These are phyloP conservation scores for Xylariaceae sp. DNA, from an alignment of 2,329 filamentous ascomycete species.

Conservation along the genomic window DNA sequence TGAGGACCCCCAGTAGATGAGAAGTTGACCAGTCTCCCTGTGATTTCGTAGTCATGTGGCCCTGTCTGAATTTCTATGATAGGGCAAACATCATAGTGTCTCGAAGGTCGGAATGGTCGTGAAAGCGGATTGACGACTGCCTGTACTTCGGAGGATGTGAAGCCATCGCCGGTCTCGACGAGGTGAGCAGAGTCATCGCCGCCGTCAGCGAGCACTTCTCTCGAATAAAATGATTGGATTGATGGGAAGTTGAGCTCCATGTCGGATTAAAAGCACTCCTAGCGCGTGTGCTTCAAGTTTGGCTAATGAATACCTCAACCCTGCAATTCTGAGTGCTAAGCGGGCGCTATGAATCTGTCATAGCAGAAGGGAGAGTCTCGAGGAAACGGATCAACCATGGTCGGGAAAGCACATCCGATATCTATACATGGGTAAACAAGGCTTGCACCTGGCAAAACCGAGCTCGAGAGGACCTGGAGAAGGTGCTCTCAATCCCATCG, in stretches of 20 bases:
- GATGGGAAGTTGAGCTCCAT: slow-evolving; percentile 28
- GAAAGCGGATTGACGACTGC: slow-evolving; percentile 35
- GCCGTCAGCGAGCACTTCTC: slow-evolving; percentile 18
- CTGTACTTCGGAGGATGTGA: slow-evolving; percentile 43
- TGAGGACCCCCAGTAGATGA: slow-evolving; percentile 36
- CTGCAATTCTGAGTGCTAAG: not conserved
- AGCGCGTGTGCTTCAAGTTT: not conserved
- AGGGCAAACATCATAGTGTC: slow-evolving; percentile 41
- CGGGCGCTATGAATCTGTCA: not conserved
- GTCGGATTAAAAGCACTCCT: not conserved
- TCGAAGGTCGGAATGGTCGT: slow-evolving; percentile 37
- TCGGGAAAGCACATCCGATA: not conserved
- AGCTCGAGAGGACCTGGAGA: not conserved
- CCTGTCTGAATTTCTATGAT: slow-evolving; percentile 46
- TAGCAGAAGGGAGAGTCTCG: not conserved
- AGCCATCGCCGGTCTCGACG: slow-evolving; percentile 42
- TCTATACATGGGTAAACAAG: not conserved
- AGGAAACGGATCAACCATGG: not conserved
- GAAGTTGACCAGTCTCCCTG: slow-evolving; percentile 52
- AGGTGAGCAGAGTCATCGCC: slow-evolving; percentile 9
- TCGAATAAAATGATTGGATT: slow-evolving; percentile 34
- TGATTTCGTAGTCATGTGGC: slow-evolving; percentile 44
- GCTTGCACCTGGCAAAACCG: not conserved
- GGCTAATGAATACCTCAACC: not conserved
- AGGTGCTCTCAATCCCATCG: not conserved